Conservation (phyloP, 352 stramenopile species). For the Globisporangium orthogonon region DNA sequence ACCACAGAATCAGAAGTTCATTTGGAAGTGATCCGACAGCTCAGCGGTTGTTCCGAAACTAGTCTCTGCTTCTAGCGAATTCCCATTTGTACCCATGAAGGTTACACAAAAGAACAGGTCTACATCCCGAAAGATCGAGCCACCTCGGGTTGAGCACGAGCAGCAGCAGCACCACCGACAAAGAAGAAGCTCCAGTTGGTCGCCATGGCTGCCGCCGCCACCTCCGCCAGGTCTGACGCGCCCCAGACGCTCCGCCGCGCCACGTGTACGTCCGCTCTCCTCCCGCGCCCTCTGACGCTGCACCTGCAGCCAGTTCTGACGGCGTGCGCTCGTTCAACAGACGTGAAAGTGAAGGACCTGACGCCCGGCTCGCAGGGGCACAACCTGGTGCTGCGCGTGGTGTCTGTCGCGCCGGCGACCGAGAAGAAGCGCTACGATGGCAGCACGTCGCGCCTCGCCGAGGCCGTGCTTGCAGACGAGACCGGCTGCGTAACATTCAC, state of each 20-base stretch:
- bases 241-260: slow-evolving; percentile 32
- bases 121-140: background rate
- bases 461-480: slow-evolving; percentile 74
- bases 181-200: background rate
- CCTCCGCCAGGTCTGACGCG: background rate
- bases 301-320: no score
- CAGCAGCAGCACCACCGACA: background rate
- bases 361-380: slow-evolving; percentile 68
- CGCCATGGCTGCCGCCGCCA: slow-evolving; percentile 1
- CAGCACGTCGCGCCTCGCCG: slow-evolving; percentile 54
- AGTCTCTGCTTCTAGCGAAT: no score
- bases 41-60: no score
- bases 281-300: background rate
- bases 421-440: slow-evolving; percentile 77
- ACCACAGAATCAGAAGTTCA: no score
- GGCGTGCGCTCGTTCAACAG: slow-evolving; percentile 20
- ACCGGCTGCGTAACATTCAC: slow-evolving; percentile 80
- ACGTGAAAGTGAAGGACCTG: slow-evolving; percentile 76
- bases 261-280: slow-evolving; percentile 23
- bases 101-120: no score
- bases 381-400: slow-evolving; percentile 71
- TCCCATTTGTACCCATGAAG: no score
- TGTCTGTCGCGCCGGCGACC: slow-evolving; percentile 44
- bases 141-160: background rate
- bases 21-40: no score